These are phyloP conservation scores for Phytophthora megakarya DNA, from an alignment of 352 stramenopile genomes.

Conservation along the genomic window DNA sequence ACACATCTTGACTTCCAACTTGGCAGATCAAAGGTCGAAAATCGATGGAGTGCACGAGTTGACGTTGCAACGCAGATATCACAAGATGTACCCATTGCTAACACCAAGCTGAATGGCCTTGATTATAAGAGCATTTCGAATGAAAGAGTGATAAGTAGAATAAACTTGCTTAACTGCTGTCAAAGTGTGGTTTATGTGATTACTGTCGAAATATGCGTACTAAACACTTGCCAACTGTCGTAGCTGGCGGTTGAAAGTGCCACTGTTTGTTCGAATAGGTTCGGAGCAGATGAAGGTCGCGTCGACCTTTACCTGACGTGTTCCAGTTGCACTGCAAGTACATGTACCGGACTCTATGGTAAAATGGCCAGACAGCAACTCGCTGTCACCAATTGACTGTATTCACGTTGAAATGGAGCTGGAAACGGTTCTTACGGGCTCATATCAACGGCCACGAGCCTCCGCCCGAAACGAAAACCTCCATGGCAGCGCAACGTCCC, in stretches of 20 bases:
- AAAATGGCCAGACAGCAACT: background rate
- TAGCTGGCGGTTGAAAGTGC: background rate
- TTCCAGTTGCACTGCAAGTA: constrained; percentile 1
- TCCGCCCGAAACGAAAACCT: constrained; percentile 16
- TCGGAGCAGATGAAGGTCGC: background rate
- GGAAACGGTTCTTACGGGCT: constrained; percentile 12
- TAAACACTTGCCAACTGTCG: constrained; percentile 1
- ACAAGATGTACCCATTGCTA: constrained; percentile 28
- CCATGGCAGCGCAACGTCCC: background rate
- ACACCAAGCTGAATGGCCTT: background rate
- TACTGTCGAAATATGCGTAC: background rate
- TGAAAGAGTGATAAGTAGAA: background rate
- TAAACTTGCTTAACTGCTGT: background rate
- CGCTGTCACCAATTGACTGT: background rate
- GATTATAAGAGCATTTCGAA: background rate
- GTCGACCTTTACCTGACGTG: background rate
- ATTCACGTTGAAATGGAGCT: background rate
- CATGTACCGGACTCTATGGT: background rate
- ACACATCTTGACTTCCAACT: background rate
- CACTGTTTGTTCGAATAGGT: constrained; percentile 7
- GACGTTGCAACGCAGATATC: constrained; percentile 25
- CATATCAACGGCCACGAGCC: constrained; percentile 7
- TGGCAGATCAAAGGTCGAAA: constrained; percentile 2
- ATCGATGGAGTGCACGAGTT: constrained; percentile 17
- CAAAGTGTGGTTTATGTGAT: background rate